Evolutionary conservation across 208 protist genomes (phyloP).

Genomic region (Blastocrithidia nonstop): DNA sequence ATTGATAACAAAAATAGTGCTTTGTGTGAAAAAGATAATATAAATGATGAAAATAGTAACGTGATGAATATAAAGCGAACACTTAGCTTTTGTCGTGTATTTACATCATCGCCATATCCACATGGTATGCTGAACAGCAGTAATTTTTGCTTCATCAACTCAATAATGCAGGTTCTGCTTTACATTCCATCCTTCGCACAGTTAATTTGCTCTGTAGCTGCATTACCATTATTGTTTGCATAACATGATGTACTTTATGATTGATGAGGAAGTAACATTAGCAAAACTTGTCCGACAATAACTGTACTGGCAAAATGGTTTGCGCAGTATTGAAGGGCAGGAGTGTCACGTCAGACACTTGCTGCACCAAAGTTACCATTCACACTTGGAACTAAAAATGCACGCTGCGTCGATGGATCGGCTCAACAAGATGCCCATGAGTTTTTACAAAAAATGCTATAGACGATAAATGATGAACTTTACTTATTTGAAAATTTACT

Average conservation of each 20-base stretch:
- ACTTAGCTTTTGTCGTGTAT: slow-evolving; percentile 19
- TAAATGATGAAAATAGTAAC: background rate
- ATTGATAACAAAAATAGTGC: background rate
- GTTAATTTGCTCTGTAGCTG: slow-evolving; percentile 21
- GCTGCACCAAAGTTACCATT: slow-evolving; percentile 12
- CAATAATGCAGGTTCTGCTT: slow-evolving; percentile 41
- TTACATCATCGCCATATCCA: slow-evolving; percentile 19
- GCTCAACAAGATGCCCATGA: slow-evolving; percentile 75
- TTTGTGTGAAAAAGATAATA: background rate
- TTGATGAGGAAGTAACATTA: background rate
- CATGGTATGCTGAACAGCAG: slow-evolving; percentile 58
- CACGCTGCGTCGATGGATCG: slow-evolving; percentile 19
- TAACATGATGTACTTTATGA: background rate
- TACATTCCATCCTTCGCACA: slow-evolving; percentile 63
- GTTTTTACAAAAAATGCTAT: slow-evolving; percentile 57
- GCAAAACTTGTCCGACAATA: slow-evolving; percentile 47
- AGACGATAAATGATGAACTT: slow-evolving; percentile 43
- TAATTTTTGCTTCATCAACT: slow-evolving; percentile 82
- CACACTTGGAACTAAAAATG: slow-evolving; percentile 2
- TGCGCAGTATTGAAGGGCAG: slow-evolving; percentile 52
- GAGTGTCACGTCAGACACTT: background rate
- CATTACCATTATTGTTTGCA: slow-evolving; percentile 5
- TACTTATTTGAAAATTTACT: slow-evolving; percentile 9
- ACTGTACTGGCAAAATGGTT: slow-evolving; percentile 40
- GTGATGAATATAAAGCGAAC: no score